Percentiles rank a stretch among this genome's conserved stretches.
phyloP scores from a whole-genome alignment of 495 filamentous ascomycete species.

The Stereocaulon alpinum region DNA sequence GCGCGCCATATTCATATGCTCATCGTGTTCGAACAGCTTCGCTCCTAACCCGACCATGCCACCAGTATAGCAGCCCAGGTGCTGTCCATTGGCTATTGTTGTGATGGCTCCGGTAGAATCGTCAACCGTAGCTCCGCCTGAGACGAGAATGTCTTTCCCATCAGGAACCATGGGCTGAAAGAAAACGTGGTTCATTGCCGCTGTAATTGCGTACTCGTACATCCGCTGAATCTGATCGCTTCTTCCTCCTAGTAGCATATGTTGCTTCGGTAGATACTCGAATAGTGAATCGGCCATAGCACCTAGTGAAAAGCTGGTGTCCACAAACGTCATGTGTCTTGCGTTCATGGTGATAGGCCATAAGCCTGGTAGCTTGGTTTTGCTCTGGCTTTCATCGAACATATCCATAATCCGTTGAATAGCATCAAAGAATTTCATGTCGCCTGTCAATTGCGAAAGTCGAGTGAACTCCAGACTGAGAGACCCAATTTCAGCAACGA shows the following conservation, averaged over 20 bases:
- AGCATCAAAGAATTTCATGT: conserved; percentile 87
- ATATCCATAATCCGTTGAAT: conserved; percentile 77
- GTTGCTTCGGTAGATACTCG: conserved; percentile 89
- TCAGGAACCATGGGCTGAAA: conserved; percentile 73
- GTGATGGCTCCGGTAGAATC: conserved; percentile 8
- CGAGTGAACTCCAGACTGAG: conserved; percentile 89
- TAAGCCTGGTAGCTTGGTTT: conserved; percentile 64
- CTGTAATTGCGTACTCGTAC: conserved; percentile 61
- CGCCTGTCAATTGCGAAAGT: conserved; percentile 75
- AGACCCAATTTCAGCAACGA: conserved; percentile 77
- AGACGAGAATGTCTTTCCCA: conserved; percentile 66
- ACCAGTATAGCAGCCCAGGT: conserved; percentile 52
- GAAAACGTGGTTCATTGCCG: conserved; percentile 66
- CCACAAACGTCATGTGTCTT: conserved; percentile 32
- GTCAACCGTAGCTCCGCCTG: conserved; percentile 39
- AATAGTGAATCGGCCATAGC: conserved; percentile 87
- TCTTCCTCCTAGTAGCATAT: conserved; percentile 66
- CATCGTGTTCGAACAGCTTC: conserved; percentile 44
- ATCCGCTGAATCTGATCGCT: conserved; percentile 68
- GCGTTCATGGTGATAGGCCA: conserved; percentile 77
- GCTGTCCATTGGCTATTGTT: conserved; percentile 34
- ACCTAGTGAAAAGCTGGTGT: conserved; percentile 62
- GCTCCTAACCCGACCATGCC: conserved; percentile 52
- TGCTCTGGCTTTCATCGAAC: conserved; percentile 60
- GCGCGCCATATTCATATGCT: conserved; percentile 44